Evolutionary conservation across 768 basidiomycete species (phyloP), one percentile per base, ranked within the genome.

Genomic region (Tricholoma sp.): DNA sequence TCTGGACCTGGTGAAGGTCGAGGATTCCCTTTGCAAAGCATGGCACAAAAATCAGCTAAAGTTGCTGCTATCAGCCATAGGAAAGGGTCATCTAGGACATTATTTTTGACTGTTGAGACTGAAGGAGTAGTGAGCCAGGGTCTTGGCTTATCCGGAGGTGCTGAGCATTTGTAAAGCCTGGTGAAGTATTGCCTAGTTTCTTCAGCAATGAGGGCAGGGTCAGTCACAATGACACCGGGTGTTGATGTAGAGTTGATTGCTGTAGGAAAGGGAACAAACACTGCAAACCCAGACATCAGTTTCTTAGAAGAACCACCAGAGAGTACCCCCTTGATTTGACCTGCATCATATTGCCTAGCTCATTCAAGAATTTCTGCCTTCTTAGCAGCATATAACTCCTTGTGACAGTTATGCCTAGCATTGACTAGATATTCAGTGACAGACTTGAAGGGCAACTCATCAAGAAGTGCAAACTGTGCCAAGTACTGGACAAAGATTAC

Each of bases 81-180:
- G 24, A 47, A 47, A 8, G 45, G 45, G 22, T 47, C 45, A 12
- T 47, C 22, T 22, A 47, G 11, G 21, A 47, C 22, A 24, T 14
- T 3, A 12, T 16, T 2, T 14, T 47, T 47, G 22, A 47, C 22
- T 10, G 12, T 12, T 5, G 4, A 5, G 7, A 58, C 57, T 6
- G 51, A 61, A 6, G 58, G 63, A 0, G 68, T 64, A 0, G 49
- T 57, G 27, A 71, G 24, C 68, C 67, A 72, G 1, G 66, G 68
- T 29, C 70, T 71, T 0, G 50, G 50, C 19, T 60, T 57, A 10
- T 46, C 16, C 0, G 64, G 64, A 5, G 58, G 56, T 1, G 52
- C 47, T 5, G 39, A 11, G 14, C 46, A 55, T 0, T 55, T 22
- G 50, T 65, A 68, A 0, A 68, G 61, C 1, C 34, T 22, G 3